A percentile compares a stretch with the other conserved stretches of the same genome.
phyloP scores from a whole-genome alignment of 257 asterid genomes.

The Voacanga thouarsii region DNA sequence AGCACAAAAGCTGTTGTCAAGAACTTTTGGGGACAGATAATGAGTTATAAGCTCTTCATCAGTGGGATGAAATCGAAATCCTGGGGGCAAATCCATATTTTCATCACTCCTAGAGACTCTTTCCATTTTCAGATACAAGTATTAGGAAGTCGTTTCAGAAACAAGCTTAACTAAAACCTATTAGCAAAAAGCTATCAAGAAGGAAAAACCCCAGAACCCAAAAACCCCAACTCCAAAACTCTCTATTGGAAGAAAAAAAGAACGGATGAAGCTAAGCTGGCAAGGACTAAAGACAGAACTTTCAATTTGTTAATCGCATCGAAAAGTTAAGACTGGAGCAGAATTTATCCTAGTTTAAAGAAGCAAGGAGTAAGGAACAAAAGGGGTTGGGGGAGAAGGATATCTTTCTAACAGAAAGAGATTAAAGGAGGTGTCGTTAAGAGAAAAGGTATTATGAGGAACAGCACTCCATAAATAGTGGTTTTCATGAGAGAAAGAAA shows the following conservation, averaged over 20 bases:
- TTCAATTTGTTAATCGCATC: no score
- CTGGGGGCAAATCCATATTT: slow-evolving; percentile 71
- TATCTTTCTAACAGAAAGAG: slow-evolving; percentile 10
- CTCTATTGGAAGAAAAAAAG: background rate
- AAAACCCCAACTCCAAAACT: background rate
- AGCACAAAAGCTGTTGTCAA: slow-evolving; percentile 39
- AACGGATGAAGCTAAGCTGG: background rate
- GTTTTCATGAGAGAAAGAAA: slow-evolving; percentile 22
- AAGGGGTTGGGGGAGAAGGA: slow-evolving; percentile 1
- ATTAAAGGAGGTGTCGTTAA: slow-evolving; percentile 8
- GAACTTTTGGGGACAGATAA: slow-evolving; percentile 49
- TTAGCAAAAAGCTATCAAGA: background rate
- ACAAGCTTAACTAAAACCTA: background rate
- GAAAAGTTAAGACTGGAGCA: background rate
- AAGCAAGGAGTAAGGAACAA: background rate
- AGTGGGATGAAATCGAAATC: slow-evolving; percentile 85
- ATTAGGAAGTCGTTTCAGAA: background rate
- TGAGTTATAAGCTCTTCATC: slow-evolving; percentile 86
- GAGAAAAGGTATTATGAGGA: slow-evolving; percentile 12
- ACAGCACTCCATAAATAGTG: slow-evolving; percentile 28
- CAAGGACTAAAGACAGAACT: background rate
- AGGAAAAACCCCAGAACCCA: background rate
- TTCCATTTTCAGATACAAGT: slow-evolving; percentile 34
- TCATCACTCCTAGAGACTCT: slow-evolving; percentile 33
- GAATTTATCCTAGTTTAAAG: background rate